Conservation (phyloP, 495 filamentous ascomycete species). For the Podospora appendiculata region DNA sequence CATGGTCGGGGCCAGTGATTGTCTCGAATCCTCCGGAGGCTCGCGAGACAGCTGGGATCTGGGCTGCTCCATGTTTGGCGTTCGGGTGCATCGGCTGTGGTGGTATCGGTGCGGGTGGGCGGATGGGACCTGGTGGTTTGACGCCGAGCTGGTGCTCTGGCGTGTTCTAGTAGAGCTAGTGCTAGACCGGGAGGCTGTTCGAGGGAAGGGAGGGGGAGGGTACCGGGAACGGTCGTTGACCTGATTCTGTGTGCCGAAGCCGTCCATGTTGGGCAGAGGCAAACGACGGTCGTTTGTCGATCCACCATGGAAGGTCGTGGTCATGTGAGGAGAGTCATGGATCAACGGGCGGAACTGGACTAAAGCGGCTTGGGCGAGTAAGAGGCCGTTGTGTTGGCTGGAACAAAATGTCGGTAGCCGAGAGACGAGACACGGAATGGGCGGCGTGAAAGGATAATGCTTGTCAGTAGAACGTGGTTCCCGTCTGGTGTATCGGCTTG, state of each 20-base stretch:
- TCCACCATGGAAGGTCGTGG: slow-evolving; percentile 6
- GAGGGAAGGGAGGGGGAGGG: slow-evolving; percentile 26
- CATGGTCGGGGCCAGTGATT: slow-evolving; percentile 18
- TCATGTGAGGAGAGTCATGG: neutral
- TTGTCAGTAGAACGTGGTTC: neutral
- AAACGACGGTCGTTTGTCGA: slow-evolving; percentile 9
- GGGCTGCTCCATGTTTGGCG: slow-evolving; percentile 13
- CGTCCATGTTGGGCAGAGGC: slow-evolving; percentile 19
- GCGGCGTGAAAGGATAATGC: slow-evolving; percentile 3
- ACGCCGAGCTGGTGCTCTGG: slow-evolving; percentile 31
- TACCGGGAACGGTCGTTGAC: slow-evolving; percentile 14
- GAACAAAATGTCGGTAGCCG: neutral
- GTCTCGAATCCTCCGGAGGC: slow-evolving; percentile 17
- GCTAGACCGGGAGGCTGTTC: slow-evolving; percentile 33
- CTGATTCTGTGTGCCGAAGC: slow-evolving; percentile 2
- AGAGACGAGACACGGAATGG: neutral
- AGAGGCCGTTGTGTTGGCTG: neutral
- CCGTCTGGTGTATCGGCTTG: neutral
- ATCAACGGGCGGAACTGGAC: neutral
- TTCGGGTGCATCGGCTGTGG: slow-evolving; percentile 14
- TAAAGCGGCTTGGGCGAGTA: neutral
- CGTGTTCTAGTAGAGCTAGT: slow-evolving; percentile 31
- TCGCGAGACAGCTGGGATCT: slow-evolving; percentile 26
- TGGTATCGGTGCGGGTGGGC: slow-evolving; percentile 23
- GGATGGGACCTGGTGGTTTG: slow-evolving; percentile 15